Evolutionary conservation across 306 rosid species (phyloP), one percentile per base, ranked within the genome.

Genomic region (Elaeagnus macrophylla): DNA sequence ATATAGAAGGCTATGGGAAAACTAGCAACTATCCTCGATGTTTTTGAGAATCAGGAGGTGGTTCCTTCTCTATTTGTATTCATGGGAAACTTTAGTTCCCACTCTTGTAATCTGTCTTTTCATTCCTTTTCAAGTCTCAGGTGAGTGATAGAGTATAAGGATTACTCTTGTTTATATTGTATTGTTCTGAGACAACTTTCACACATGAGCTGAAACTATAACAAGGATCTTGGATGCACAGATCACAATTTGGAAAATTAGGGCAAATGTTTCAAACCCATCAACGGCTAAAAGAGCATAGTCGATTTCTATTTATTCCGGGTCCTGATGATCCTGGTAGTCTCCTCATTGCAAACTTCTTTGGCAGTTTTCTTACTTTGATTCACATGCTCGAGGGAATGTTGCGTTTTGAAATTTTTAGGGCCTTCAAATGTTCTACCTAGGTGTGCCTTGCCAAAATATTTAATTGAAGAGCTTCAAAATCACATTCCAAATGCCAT

Each of bases 291-390:
- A 76, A 53, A 62, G 86, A 83, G 82, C 61, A 75, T 55, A 81
- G 97, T 59, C 56, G 69, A 46, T 90, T 90, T 73, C 79, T 90
- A 18, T 90, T 90, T 75, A 86, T 90, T 70, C 95, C 95, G 2
- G 95, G 97, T 53, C 97, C 95, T 64, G 91, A 82, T 66, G 97
- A 86, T 73, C 75, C 91, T 77, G 94, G 95, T 90, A 79, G 56
- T 37, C 51, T 51, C 56, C 58, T 3, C 14, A n/a, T 20, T 19
- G 1, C 6, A 37, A 9, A 8, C 15, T 40, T 47, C 46, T 51
- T 69, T 7, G 37, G 39, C 41, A 50, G 20, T 56, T 52, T 65
- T 35, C 57, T 7, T 32, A 48, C 12, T 3, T 39, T 13, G 3
- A 6, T 25, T 48, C 20, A 15, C 47, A 35, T 49, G 12, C 67